Conservation (phyloP, 495 filamentous ascomycete genomes). For the Hypomontagnella submonticulosa region DNA sequence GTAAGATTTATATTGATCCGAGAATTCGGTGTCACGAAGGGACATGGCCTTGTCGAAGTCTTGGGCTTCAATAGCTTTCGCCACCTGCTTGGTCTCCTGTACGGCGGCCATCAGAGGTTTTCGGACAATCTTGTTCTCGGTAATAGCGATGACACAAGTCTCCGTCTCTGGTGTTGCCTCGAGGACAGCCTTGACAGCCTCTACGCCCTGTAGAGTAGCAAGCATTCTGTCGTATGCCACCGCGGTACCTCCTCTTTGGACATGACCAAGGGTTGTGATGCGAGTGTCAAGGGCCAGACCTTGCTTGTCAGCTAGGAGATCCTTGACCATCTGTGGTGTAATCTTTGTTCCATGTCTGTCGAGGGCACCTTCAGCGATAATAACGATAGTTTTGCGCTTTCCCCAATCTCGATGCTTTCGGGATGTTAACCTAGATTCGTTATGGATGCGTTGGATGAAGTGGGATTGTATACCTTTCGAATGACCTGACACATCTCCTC, state of each 20-base stretch:
- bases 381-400: slow-evolving; percentile 97
- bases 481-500: slow-evolving; percentile 88
- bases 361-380: slow-evolving; percentile 94
- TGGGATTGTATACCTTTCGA: slow-evolving; percentile 67
- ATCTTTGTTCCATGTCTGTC: slow-evolving; percentile 89
- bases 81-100: slow-evolving; percentile 81
- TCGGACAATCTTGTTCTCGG: slow-evolving; percentile 96
- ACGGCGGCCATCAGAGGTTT: slow-evolving; percentile 92
- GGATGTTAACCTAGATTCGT: slow-evolving; percentile 48
- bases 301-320: slow-evolving; percentile 79
- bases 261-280: slow-evolving; percentile 95
- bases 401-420: slow-evolving; percentile 89
- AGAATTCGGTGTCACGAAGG: slow-evolving; percentile 91
- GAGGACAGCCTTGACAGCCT: slow-evolving; percentile 96
- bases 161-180: slow-evolving; percentile 88
- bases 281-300: slow-evolving; percentile 85
- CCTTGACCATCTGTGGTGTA: slow-evolving; percentile 80
- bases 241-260: slow-evolving; percentile 91
- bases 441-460: neutral
- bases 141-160: slow-evolving; percentile 94
- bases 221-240: slow-evolving; percentile 96
- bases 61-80: slow-evolving; percentile 78
- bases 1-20: slow-evolving; percentile 90
- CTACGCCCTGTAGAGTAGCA: slow-evolving; percentile 91
- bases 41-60: slow-evolving; percentile 88